Evolutionary conservation across 495 filamentous ascomycete genomes (phyloP).

Genomic region (Rhizodiscina lignyota): DNA sequence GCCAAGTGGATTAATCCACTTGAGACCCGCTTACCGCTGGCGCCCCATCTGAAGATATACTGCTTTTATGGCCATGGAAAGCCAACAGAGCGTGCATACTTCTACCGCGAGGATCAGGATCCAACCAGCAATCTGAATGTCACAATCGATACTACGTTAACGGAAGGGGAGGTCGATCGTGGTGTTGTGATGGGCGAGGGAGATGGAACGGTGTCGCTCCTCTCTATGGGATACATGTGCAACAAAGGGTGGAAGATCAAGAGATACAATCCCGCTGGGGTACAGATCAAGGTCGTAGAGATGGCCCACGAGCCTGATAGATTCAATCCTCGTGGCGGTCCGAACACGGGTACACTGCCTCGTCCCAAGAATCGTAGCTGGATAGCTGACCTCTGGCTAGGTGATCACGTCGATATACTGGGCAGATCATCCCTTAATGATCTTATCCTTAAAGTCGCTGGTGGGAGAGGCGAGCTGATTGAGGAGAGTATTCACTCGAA

Average conservation of each 20-base stretch:
- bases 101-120: slow-evolving; percentile 59
- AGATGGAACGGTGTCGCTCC: slow-evolving; percentile 81
- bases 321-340: slow-evolving; percentile 80
- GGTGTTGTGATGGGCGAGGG: slow-evolving; percentile 89
- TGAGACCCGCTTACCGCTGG: slow-evolving; percentile 73
- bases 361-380: neutral
- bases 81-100: slow-evolving; percentile 80
- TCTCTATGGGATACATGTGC: slow-evolving; percentile 93
- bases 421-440: slow-evolving; percentile 82
- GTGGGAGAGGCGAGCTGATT: slow-evolving; percentile 71
- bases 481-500: slow-evolving; percentile 60
- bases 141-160: slow-evolving; percentile 73
- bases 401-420: slow-evolving; percentile 93
- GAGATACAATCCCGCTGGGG: slow-evolving; percentile 76
- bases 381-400: slow-evolving; percentile 15
- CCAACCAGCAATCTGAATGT: slow-evolving; percentile 57
- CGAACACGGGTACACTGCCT: slow-evolving; percentile 55
- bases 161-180: slow-evolving; percentile 46
- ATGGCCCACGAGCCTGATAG: slow-evolving; percentile 94
- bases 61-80: slow-evolving; percentile 96
- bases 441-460: slow-evolving; percentile 71
- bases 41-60: slow-evolving; percentile 87
- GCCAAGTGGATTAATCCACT: slow-evolving; percentile 91
- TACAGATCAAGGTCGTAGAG: slow-evolving; percentile 70
- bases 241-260: slow-evolving; percentile 84